Percentiles rank a stretch among this genome's conserved stretches.
These are phyloP conservation scores for Xylariaceae sp. DNA, from an alignment of 2,329 filamentous ascomycete species.

Conservation along the genomic window DNA sequence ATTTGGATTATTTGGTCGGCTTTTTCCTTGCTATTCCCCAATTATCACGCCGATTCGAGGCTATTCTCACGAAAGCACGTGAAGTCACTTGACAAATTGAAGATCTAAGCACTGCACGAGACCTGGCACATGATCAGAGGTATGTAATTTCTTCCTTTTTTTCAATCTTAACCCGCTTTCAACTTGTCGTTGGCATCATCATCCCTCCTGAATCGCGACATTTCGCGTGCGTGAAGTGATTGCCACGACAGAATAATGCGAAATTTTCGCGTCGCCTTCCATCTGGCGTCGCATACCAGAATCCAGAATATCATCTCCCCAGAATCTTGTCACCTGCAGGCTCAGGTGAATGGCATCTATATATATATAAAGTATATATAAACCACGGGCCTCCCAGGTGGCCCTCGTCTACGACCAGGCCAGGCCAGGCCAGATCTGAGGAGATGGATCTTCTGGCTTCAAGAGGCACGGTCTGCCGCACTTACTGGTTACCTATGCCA, in stretches of 20 bases:
- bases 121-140: slow-evolving; percentile 36
- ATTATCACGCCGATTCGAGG: slow-evolving; percentile 34
- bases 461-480: background rate
- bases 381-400: slow-evolving; percentile 2
- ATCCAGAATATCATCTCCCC: background rate
- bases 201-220: slow-evolving; percentile 3
- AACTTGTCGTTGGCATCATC: slow-evolving; percentile 1
- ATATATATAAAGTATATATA: slow-evolving; percentile 1
- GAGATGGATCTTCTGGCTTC: slow-evolving; percentile 7
- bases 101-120: slow-evolving; percentile 36
- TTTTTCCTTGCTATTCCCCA: slow-evolving; percentile 31
- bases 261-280: slow-evolving; percentile 17
- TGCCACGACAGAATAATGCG: slow-evolving; percentile 7
- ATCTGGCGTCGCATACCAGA: background rate
- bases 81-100: slow-evolving; percentile 38
- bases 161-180: too few relatives aligned
- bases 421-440: slow-evolving; percentile 1
- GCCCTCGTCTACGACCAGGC: slow-evolving; percentile 6
- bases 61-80: slow-evolving; percentile 35
- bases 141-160: slow-evolving; percentile 25
- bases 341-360: slow-evolving; percentile 1
- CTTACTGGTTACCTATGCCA: background rate
- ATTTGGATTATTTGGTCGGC: slow-evolving; percentile 26
- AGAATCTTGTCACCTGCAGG: background rate
- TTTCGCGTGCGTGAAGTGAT: slow-evolving; percentile 3